A percentile compares a stretch with the other conserved stretches of the same genome.
Conservation (phyloP, 495 filamentous ascomycete species). For the Hapsidospora chrysogenum region DNA sequence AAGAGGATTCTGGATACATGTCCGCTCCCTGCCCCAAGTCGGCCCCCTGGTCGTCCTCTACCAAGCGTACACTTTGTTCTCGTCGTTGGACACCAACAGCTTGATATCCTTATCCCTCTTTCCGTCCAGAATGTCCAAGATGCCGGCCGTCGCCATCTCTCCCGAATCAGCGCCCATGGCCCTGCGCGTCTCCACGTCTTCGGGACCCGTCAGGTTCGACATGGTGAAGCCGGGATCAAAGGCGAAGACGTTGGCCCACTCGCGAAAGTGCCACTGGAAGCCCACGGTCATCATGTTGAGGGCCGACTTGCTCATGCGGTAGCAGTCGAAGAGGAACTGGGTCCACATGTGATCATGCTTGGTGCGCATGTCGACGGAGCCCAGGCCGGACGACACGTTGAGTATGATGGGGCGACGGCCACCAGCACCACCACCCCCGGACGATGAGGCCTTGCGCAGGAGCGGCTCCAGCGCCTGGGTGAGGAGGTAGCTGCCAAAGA, state of each 20-base stretch:
- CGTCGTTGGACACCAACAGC: no score
- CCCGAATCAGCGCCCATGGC: no score
- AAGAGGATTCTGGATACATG: no score
- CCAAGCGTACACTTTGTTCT: no score
- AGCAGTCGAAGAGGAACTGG: constrained; percentile 14
- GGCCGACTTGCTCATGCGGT: constrained; percentile 40
- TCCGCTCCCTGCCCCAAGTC: no score
- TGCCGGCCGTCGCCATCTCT: no score
- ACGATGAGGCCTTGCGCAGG: constrained; percentile 21
- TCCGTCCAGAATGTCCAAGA: no score
- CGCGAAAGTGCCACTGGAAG: constrained; percentile 26
- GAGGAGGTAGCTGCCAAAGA: constrained; percentile 23
- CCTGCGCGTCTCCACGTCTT: constrained; percentile 12
- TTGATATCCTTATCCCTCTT: no score
- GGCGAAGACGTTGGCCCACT: constrained; percentile 34
- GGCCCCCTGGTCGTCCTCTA: no score
- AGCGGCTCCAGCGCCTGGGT: constrained; percentile 28
- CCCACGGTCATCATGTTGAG: constrained; percentile 46
- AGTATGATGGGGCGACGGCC: constrained; percentile 28
- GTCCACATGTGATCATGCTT: constrained; percentile 10
- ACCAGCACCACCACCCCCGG: no score
- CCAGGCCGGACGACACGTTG: constrained; percentile 22
- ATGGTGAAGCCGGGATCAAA: constrained; percentile 35
- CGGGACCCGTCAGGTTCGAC: constrained; percentile 25
- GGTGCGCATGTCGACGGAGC: constrained; percentile 9